Evolutionary conservation across 257 asterid species (phyloP).

Genomic region (Plectranthus barbatus): DNA sequence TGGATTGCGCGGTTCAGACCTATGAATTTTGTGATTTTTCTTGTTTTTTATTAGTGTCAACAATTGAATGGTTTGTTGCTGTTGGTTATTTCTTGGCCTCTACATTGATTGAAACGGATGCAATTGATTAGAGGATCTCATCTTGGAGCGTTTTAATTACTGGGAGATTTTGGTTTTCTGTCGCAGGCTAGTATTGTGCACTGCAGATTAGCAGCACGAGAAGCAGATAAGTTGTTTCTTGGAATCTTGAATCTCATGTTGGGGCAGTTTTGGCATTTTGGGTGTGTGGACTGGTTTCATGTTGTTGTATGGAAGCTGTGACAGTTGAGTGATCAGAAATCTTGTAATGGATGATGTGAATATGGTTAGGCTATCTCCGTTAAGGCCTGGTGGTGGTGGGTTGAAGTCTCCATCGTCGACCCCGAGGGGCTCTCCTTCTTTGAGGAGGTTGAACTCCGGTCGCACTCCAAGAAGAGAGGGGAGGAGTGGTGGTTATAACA

Average conservation of each 20-base stretch:
- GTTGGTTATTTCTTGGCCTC: background rate
- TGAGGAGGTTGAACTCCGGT: conserved; percentile 51
- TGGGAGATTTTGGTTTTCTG: background rate
- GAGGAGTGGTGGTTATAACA: conserved; percentile 23
- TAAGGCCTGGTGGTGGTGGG: conserved; percentile 39
- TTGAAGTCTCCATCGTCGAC: conserved; percentile 58
- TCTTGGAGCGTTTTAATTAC: background rate
- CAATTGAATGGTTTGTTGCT: conserved; percentile 5
- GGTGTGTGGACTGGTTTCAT: background rate
- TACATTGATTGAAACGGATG: background rate
- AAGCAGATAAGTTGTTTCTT: background rate
- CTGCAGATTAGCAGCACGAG: background rate
- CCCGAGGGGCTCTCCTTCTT: conserved; percentile 84
- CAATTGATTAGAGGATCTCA: background rate
- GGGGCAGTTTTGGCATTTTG: conserved; percentile 1
- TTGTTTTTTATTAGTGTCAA: background rate
- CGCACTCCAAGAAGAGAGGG: conserved; percentile 66
- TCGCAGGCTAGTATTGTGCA: conserved; percentile 18
- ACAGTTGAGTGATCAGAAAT: conserved; percentile 9
- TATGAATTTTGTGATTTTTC: background rate
- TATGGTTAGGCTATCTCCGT: conserved; percentile 46
- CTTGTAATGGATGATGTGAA: conserved; percentile 72
- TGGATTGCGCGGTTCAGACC: background rate
- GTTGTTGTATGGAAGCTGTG: conserved; percentile 16
- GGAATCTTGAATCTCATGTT: background rate